Conservation (phyloP, 805 yeast genomes). For the Barnettozyma sp. region DNA sequence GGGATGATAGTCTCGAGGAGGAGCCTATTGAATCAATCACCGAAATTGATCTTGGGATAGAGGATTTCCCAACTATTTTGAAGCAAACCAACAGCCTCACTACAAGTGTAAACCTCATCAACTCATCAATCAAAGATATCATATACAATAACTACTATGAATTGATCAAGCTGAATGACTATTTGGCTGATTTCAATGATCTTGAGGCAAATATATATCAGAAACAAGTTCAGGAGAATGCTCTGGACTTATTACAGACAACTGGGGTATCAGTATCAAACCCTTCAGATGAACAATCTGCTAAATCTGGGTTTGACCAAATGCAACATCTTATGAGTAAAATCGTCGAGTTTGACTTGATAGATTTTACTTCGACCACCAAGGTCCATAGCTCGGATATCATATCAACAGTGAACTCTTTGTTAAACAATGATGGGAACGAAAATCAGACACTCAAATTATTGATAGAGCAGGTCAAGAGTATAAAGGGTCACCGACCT, state of each 20-base stretch:
- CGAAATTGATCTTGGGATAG: constrained; percentile 24
- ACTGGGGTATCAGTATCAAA: no score
- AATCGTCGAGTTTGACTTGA: constrained; percentile 16
- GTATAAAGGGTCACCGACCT: constrained; percentile 3
- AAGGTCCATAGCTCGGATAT: constrained; percentile 1
- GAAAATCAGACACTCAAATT: constrained; percentile 6
- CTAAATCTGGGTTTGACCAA: constrained; percentile 9
- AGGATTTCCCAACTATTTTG: constrained; percentile 29
- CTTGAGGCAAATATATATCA: constrained; percentile 13
- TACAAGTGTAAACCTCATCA: constrained; percentile 42
- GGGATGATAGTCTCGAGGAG: constrained; percentile 19
- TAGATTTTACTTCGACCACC: constrained; percentile 5
- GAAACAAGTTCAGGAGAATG: constrained; percentile 8
- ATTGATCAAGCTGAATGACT: constrained; percentile 57
- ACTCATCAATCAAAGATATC: constrained; percentile 59
- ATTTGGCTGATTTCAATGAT: constrained; percentile 35
- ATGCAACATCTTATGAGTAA: constrained; percentile 19
- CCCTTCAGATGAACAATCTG: background rate
- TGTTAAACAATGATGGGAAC: background rate
- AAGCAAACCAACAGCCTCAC: constrained; percentile 35
- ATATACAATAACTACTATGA: constrained; percentile 74
- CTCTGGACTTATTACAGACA: constrained; percentile 11
- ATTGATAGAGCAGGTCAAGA: constrained; percentile 11
- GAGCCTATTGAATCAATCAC: constrained; percentile 20
- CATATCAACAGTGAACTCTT: background rate